Evolutionary conservation across 1,284 basidiomycete species (phyloP).

Genomic region (Cronartium ribicola): DNA sequence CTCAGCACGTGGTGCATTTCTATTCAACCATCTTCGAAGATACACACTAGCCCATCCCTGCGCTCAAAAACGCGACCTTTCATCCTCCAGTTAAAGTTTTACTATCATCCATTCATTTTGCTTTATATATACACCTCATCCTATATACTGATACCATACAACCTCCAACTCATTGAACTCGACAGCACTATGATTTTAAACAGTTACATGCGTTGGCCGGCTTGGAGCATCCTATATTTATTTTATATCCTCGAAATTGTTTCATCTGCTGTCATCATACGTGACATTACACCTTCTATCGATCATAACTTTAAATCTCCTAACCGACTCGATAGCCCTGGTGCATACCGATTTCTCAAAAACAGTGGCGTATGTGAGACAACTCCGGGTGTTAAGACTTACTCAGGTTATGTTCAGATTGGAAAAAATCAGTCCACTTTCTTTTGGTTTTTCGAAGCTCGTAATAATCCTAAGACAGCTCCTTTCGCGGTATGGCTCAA

Average conservation of each 20-base stretch:
- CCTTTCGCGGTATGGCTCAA: conserved; percentile 62
- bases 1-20: too few species aligned
- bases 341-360: conserved; percentile 20
- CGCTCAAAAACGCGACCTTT: too few species aligned
- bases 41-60: too few species aligned
- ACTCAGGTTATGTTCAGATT: conserved; percentile 64
- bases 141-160: too few species aligned
- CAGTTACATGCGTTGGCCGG: not conserved
- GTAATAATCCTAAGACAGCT: conserved; percentile 59
- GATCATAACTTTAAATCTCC: not conserved
- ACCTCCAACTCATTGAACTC: not conserved
- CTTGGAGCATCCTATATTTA: not conserved
- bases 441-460: conserved; percentile 67
- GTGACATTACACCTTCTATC: not conserved
- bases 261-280: not conserved
- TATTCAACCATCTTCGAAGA: too few species aligned
- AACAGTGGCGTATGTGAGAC: conserved; percentile 69
- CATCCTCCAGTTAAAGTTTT: too few species aligned
- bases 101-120: too few species aligned
- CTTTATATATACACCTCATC: too few species aligned
- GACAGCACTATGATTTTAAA: not conserved
- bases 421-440: conserved; percentile 59
- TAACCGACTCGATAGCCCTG: not conserved
- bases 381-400: conserved; percentile 63
- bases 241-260: not conserved